Evolutionary conservation across 371 early-diverging fungal genomes (phyloP), one percentile per base, ranked within the genome.

Genomic region (Saksenaea vasiformis): DNA sequence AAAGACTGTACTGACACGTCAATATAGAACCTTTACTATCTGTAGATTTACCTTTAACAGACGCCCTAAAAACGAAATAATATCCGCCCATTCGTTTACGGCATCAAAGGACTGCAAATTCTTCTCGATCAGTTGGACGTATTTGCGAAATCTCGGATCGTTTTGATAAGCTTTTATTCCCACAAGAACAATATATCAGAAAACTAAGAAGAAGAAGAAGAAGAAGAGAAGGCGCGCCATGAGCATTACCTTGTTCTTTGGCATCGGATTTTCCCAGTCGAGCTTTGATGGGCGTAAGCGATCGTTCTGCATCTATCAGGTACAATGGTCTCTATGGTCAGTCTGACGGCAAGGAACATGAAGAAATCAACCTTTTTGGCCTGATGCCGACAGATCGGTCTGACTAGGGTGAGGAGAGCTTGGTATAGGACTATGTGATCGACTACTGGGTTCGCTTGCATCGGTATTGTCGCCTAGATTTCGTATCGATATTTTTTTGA

Each of bases 11-110:
- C 19, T n/a, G n/a, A n/a, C n/a, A n/a, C n/a, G n/a, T n/a, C n/a
- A n/a, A n/a, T n/a, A 28, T n/a, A 27, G n/a, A 0, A 13, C 14
- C 14, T 37, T 54, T n/a, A n/a, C 4, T 54, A n/a, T 11, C 54
- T 3, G 3, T 54, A 1, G 34, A 54, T 62, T 34, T 74, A 93
- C 95, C 75, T 91, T 91, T 60, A 88, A 79, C 27, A 97, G 84
- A 71, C 90, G 87, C 28, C 91, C 87, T 43, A 97, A 80, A 69
- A 96, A 96, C 19, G 95, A 90, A 39, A 94, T 95, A 44, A 96
- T 91, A 78, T 97, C 98, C 0, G 96, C 95, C 98, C 98, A 97
- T 73, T 96, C 98, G 64, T 86, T 91, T 14, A 97, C 92, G 28
- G 91, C 82, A 71, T 97, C 98, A 66, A 97, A 97, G 10, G 93